These are phyloP conservation scores for Lipomyces lipofer DNA, from an alignment of 805 yeast species.

Conservation along the genomic window DNA sequence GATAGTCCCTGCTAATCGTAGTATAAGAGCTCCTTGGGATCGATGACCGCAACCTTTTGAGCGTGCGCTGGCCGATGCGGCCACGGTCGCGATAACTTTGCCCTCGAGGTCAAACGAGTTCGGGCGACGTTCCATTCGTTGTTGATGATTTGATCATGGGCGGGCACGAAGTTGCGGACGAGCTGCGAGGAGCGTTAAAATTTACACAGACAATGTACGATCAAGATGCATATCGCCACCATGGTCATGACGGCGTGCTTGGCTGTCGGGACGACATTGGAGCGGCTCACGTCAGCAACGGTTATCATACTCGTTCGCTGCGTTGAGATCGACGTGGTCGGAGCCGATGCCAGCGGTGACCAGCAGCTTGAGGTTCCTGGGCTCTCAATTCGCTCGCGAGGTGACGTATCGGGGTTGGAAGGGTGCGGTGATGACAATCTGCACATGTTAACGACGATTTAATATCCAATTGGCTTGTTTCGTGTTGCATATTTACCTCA, in stretches of 20 bases:
- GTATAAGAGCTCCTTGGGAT: conserved; percentile 70
- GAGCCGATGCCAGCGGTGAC: conserved; percentile 85
- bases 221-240: conserved; percentile 42
- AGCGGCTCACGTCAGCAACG: conserved; percentile 79
- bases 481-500: conserved; percentile 51
- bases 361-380: conserved; percentile 67
- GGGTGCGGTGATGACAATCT: conserved; percentile 72
- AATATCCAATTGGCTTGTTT: too few relatives aligned
- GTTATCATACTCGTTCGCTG: conserved; percentile 65
- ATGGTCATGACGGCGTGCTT: conserved; percentile 79
- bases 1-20: conserved; percentile 73
- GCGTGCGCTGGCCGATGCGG: conserved; percentile 73
- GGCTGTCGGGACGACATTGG: conserved; percentile 77
- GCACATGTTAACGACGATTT: not conserved
- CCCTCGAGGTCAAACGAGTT: conserved; percentile 74
- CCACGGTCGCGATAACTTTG: conserved; percentile 76
- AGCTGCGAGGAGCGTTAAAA: conserved; percentile 41
- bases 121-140: conserved; percentile 77
- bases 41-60: conserved; percentile 72
- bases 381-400: conserved; percentile 62
- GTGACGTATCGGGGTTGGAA: conserved; percentile 80
- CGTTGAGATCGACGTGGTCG: conserved; percentile 73
- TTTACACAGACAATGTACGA: not conserved
- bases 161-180: conserved; percentile 76
- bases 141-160: conserved; percentile 63